Conservation (phyloP, 257 asterid species). For the Capsicum baccatum region DNA sequence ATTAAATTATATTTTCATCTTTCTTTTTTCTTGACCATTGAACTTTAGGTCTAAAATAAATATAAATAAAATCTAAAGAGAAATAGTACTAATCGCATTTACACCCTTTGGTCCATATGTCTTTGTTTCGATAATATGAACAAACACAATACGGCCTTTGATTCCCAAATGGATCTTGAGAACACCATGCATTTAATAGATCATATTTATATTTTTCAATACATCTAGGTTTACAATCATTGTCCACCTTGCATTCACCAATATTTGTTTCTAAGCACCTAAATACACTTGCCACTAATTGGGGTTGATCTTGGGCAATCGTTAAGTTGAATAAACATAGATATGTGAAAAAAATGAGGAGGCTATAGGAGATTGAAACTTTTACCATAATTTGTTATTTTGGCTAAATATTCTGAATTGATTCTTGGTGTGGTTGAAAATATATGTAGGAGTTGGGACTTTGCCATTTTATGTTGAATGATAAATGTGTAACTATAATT, state of each 20-base stretch:
- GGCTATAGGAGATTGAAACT: not conserved
- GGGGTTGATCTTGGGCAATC: not conserved
- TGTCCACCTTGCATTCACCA: too few relatives aligned
- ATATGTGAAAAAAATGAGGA: not conserved
- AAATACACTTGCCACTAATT: not conserved
- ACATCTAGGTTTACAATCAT: not conserved
- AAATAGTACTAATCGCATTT: too few relatives aligned
- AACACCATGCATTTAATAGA: too few relatives aligned
- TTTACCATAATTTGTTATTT: not conserved
- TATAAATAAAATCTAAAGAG: not conserved
- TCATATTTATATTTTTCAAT: too few relatives aligned
- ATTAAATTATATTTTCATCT: not conserved
- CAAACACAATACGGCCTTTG: not conserved
- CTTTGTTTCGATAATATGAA: too few relatives aligned
- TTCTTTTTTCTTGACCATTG: not conserved
- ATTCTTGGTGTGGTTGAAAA: not conserved
- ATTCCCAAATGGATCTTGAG: not conserved
- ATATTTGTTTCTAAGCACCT: too few relatives aligned
- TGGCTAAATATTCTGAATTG: not conserved
- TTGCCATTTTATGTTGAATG: not conserved
- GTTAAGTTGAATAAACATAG: not conserved
- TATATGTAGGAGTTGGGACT: not conserved
- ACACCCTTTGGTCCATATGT: too few relatives aligned
- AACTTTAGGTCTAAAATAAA: not conserved
- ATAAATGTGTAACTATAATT: too few relatives aligned